phyloP scores from a whole-genome alignment of 208 protist genomes.

The Endotrypanum monterogeii region DNA sequence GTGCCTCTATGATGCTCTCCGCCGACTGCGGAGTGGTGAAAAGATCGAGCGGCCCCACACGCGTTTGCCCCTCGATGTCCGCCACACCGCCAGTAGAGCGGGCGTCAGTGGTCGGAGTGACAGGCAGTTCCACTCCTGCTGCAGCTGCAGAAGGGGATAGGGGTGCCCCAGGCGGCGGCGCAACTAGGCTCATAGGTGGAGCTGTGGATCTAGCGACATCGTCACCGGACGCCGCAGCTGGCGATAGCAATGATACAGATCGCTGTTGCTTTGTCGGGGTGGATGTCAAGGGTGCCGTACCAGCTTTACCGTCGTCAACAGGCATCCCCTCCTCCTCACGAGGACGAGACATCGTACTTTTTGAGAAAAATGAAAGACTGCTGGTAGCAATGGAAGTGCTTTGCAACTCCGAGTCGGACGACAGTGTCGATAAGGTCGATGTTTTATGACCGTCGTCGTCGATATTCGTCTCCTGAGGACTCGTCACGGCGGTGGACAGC shows the following conservation, averaged over 20 bases:
- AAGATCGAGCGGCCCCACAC: neutral
- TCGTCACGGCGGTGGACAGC: neutral
- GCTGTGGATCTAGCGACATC: too few relatives aligned
- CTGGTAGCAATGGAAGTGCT: conserved; percentile 32
- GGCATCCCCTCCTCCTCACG: neutral
- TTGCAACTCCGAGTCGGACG: neutral
- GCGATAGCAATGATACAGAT: neutral
- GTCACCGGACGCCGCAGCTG: neutral
- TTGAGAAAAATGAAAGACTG: conserved; percentile 28
- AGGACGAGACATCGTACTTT: conserved; percentile 1
- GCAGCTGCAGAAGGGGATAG: neutral
- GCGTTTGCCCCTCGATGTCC: neutral
- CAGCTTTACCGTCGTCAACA: neutral
- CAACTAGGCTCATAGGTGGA: neutral
- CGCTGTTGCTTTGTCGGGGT: neutral
- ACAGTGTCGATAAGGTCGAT: neutral
- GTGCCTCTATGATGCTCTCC: neutral
- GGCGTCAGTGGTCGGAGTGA: neutral
- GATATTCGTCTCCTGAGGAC: neutral
- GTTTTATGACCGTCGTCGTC: neutral
- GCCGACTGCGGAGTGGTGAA: neutral
- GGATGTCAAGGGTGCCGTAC: neutral
- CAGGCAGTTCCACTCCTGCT: neutral
- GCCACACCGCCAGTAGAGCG: neutral
- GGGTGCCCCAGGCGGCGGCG: neutral